Base-by-base conservation (phyloP, 139 green algal species). In the Medakamo hakoo region DNA sequence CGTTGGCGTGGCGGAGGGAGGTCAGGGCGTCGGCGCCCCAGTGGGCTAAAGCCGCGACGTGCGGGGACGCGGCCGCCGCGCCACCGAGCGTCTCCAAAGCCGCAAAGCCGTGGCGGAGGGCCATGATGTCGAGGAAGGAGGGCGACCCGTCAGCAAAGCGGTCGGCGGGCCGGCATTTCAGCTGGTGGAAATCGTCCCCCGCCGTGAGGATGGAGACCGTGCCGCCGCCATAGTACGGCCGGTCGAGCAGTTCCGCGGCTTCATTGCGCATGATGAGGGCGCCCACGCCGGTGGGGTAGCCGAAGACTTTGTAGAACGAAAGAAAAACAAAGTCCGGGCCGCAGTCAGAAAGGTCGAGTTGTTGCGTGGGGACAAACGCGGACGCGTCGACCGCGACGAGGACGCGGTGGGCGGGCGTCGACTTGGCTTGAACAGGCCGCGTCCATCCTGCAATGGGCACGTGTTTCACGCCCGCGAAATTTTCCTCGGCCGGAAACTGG, bases 241-340 rank as follows among this genome's bases (percentile, higher is more conserved):
- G 30, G 4, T 55, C 27, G 23, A 73, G 52, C 1, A 62, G 31
- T 1, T 64, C 27, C 2, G 63, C 32, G 58, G 32, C n/a, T 4
- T 73, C 69, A 23, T 31, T 62, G 25, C 73, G 60, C 9, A 74
- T 52, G 3, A 62, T 60, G 25, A 65, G 60, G 5, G 60, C 63
- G 20, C 77, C 77, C 22, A 83, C 30, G 30, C 76, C 81, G 1
- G 83, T 86, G 25, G 83, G 83, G 66, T 80, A 88, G 5, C 82
- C 83, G 59, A 89, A 89, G 68, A 89, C 84, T 64, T 77, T 81
- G 68, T 72, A 74, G 65, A 90, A 90, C 20, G 73, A 80, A 18
- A 90, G 58, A 23, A 70, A 32, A 26, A 88, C 79, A 70, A 86
- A 90, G 68, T 90, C 83, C 29, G 80, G 71, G 28, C 55, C 68